These are phyloP conservation scores for Cryptococcus amylolentus DNA, from an alignment of 1,284 basidiomycete species.

Conservation along the genomic window DNA sequence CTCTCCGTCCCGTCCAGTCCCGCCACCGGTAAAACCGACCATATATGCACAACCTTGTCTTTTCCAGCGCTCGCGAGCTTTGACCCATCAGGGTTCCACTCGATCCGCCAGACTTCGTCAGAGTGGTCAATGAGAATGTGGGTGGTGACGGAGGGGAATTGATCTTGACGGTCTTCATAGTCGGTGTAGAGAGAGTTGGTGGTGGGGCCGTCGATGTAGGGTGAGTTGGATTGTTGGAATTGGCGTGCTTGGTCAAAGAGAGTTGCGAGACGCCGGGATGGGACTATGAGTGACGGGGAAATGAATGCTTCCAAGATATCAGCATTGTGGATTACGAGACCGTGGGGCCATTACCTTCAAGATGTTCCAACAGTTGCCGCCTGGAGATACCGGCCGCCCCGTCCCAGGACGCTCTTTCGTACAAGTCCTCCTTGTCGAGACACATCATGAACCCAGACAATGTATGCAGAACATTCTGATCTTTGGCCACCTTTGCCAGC, in stretches of 20 bases:
- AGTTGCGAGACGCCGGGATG: slow-evolving; percentile 76
- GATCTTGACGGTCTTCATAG: slow-evolving; percentile 71
- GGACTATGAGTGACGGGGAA: slow-evolving; percentile 86
- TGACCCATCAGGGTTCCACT: slow-evolving; percentile 86
- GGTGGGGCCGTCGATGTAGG: slow-evolving; percentile 68
- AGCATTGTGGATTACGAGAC: neutral
- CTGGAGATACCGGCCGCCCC: slow-evolving; percentile 78
- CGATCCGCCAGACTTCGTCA: slow-evolving; percentile 93
- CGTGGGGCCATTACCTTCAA: slow-evolving; percentile 66
- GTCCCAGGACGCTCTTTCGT: slow-evolving; percentile 80
- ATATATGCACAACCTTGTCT: slow-evolving; percentile 83
- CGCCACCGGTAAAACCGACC: slow-evolving; percentile 60
- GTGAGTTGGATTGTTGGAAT: slow-evolving; percentile 71
- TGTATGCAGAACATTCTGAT: slow-evolving; percentile 72
- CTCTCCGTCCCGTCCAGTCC: neutral
- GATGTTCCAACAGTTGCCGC: slow-evolving; percentile 65
- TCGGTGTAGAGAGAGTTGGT: slow-evolving; percentile 78
- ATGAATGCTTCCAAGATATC: slow-evolving; percentile 68
- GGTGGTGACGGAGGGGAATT: slow-evolving; percentile 81
- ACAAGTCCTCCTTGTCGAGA: slow-evolving; percentile 74
- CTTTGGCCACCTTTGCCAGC: slow-evolving; percentile 71
- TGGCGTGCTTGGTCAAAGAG: slow-evolving; percentile 81
- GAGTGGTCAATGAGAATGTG: slow-evolving; percentile 78
- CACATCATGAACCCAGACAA: slow-evolving; percentile 91
- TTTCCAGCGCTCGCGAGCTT: slow-evolving; percentile 83